Evolutionary conservation across 2,329 filamentous ascomycete species (phyloP).

Genomic region (Metarhizium brunneum): DNA sequence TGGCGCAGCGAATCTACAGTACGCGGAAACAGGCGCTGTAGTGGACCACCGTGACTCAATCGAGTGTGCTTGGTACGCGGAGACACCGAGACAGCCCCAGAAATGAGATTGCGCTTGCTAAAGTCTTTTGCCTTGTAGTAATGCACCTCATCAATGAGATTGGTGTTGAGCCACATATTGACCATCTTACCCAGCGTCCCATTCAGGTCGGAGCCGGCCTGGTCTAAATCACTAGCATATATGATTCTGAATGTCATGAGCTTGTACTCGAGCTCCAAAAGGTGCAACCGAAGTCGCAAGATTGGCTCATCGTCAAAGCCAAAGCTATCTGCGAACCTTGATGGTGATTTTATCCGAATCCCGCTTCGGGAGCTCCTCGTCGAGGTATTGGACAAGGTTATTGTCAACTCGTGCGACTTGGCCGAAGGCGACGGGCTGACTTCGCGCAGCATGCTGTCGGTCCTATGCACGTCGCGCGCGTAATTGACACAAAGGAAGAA

Average conservation of each 20-base stretch:
- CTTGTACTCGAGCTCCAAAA: conserved; percentile 21
- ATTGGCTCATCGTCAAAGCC: conserved; percentile 14
- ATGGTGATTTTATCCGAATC: conserved; percentile 12
- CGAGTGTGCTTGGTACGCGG: conserved; percentile 14
- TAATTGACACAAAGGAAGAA: conserved; percentile 23
- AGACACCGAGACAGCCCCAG: conserved; percentile 5
- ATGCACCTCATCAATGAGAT: conserved; percentile 18
- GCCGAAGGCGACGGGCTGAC: conserved; percentile 14
- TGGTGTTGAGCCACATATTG: conserved; percentile 19
- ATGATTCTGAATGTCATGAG: conserved; percentile 17
- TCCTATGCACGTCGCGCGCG: conserved; percentile 11
- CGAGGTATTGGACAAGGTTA: conserved; percentile 13
- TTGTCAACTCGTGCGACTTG: conserved; percentile 13
- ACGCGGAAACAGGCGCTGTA: conserved; percentile 14
- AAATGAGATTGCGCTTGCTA: conserved; percentile 10
- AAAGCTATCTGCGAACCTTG: conserved; percentile 13
- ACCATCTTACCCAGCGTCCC: conserved; percentile 16
- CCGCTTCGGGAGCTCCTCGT: conserved; percentile 12
- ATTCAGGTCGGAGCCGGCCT: conserved; percentile 10
- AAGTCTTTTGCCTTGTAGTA: conserved; percentile 21
- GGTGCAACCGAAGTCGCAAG: conserved; percentile 17
- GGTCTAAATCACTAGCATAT: conserved; percentile 18
- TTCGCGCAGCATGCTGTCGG: conserved; percentile 10
- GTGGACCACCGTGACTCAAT: conserved; percentile 9
- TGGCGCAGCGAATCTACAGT: conserved; percentile 13